Conservation (phyloP, 1,284 basidiomycete genomes). For the Chondrostereum purpureum region DNA sequence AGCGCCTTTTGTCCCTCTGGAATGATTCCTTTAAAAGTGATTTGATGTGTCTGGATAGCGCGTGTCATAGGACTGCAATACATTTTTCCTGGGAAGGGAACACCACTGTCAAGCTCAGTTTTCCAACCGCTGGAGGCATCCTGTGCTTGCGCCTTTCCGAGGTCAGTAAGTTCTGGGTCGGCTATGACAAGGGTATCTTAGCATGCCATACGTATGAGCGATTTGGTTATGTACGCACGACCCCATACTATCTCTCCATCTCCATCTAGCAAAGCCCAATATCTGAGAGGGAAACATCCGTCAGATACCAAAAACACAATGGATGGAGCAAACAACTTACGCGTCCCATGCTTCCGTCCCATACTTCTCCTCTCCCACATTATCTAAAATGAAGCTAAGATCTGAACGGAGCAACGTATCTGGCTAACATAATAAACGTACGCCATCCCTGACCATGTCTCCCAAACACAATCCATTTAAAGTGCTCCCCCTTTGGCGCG, state of each 20-base stretch:
- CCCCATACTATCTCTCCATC: conserved; percentile 77
- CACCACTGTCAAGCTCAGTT: conserved; percentile 40
- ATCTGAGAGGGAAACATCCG: conserved; percentile 24
- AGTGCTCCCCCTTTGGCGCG: conserved; percentile 31
- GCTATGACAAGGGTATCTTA: conserved; percentile 31
- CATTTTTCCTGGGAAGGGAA: conserved; percentile 56
- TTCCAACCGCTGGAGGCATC: conserved; percentile 53
- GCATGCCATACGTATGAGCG: background rate
- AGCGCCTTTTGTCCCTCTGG: conserved; percentile 24
- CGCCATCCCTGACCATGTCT: conserved; percentile 72
- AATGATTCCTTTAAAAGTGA: conserved; percentile 50
- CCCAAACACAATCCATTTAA: conserved; percentile 63
- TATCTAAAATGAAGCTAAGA: conserved; percentile 43
- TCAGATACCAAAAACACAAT: background rate
- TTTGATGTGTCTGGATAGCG: conserved; percentile 60
- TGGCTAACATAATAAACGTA: conserved; percentile 27
- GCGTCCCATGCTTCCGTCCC: conserved; percentile 56
- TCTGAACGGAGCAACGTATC: background rate
- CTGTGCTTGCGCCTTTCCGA: conserved; percentile 62
- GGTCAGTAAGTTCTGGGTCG: conserved; percentile 66
- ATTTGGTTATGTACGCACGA: conserved; percentile 42
- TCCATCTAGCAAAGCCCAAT: conserved; percentile 66
- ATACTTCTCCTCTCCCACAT: conserved; percentile 67
- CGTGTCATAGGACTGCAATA: conserved; percentile 73
- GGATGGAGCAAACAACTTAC: conserved; percentile 28